Conservation (phyloP, 2,329 filamentous ascomycete genomes). For the Aspergillus fructus region DNA sequence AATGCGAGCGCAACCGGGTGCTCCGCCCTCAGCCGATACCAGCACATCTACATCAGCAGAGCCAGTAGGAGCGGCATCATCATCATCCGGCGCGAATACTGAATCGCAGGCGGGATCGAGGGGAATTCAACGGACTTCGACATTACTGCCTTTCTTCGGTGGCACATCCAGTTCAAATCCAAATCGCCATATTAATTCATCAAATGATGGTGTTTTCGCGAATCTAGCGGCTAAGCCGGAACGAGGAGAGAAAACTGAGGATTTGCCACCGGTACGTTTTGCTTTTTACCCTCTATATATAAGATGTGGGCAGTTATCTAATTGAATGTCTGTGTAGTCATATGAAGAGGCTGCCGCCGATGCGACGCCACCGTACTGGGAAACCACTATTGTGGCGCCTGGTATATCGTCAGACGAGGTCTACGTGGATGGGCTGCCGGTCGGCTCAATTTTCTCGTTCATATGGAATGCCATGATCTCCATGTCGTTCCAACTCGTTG, state of each 20-base stretch:
- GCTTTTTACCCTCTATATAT: not conserved
- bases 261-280: constrained; percentile 81
- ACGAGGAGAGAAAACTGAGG: constrained; percentile 76
- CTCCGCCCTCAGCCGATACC: constrained; percentile 30
- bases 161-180: constrained; percentile 36
- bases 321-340: constrained; percentile 60
- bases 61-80: constrained; percentile 21
- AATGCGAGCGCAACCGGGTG: constrained; percentile 64
- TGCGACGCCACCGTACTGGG: constrained; percentile 96
- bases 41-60: constrained; percentile 13
- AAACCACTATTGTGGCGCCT: constrained; percentile 94
- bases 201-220: constrained; percentile 92
- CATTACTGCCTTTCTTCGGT: constrained; percentile 55
- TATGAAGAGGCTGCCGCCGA: constrained; percentile 98
- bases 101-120: constrained; percentile 16
- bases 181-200: constrained; percentile 64
- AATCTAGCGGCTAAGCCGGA: constrained; percentile 92
- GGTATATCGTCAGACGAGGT: constrained; percentile 92
- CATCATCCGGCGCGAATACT: constrained; percentile 26
- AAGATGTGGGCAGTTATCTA: constrained; percentile 1
- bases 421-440: constrained; percentile 93
- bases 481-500: constrained; percentile 94
- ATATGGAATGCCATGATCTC: constrained; percentile 86
- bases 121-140: constrained; percentile 48
- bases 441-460: constrained; percentile 79